Conservation (phyloP, 805 yeast genomes). For the Pachysolen tannophilus region DNA sequence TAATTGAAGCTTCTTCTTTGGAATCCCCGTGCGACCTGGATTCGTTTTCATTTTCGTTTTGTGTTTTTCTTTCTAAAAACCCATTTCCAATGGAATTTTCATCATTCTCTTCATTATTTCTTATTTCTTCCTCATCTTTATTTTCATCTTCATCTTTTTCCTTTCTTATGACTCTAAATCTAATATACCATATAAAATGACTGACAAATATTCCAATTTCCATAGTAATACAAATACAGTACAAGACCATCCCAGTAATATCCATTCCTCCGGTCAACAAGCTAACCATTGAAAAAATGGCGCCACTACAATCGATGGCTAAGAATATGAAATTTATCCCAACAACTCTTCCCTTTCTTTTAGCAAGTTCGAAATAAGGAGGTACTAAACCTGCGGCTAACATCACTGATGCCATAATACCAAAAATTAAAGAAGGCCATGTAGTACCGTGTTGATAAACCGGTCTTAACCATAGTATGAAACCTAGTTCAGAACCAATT, state of each 20-base stretch:
- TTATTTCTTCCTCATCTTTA: too few relatives aligned
- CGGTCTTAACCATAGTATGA: conserved; percentile 62
- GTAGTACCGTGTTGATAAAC: conserved; percentile 31
- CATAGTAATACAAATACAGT: conserved; percentile 62
- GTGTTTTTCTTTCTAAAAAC: too few relatives aligned
- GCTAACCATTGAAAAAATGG: conserved; percentile 61
- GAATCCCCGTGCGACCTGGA: too few relatives aligned
- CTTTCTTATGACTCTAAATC: conserved; percentile 22
- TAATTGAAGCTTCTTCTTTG: too few relatives aligned
- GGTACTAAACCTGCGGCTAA: conserved; percentile 78
- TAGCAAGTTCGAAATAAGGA: conserved; percentile 78
- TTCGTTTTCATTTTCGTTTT: too few relatives aligned
- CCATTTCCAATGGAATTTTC: too few relatives aligned
- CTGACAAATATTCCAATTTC: conserved; percentile 73
- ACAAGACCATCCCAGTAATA: conserved; percentile 68
- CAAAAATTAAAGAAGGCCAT: conserved; percentile 81
- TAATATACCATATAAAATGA: conserved; percentile 62
- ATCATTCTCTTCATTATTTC: too few relatives aligned
- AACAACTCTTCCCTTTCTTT: conserved; percentile 75
- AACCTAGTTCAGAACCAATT: conserved; percentile 61
- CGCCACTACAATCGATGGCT: conserved; percentile 72
- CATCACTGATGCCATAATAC: conserved; percentile 69
- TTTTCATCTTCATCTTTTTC: conserved; percentile 2
- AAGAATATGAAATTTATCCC: conserved; percentile 85
- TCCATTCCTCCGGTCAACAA: conserved; percentile 57